Conservation (phyloP, 305 asterid genomes). For the Fraxinus platypoda region DNA sequence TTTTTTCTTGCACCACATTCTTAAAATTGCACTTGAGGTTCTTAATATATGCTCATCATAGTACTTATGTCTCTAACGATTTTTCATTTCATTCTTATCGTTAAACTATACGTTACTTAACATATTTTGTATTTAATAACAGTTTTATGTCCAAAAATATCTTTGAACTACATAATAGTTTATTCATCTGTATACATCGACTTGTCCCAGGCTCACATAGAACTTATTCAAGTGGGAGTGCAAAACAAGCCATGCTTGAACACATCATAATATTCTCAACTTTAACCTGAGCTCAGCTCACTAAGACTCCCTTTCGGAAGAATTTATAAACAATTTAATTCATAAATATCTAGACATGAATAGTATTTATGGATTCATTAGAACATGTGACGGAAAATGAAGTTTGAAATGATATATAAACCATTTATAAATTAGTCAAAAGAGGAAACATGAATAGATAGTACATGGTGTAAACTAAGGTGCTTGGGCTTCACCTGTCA, state of each 20-base stretch:
- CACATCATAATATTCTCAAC: not conserved
- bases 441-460: not conserved
- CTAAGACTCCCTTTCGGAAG: not conserved
- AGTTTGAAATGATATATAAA: not conserved
- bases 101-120: no score
- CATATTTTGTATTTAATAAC: no score
- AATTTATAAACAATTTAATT: not conserved
- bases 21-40: no score
- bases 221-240: not conserved
- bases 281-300: not conserved
- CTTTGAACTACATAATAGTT: not conserved
- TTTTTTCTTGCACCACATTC: no score
- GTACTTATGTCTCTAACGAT: no score
- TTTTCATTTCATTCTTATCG: no score
- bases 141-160: not conserved
- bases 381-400: not conserved
- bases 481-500: not conserved
- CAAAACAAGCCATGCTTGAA: not conserved
- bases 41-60: no score
- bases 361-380: no score
- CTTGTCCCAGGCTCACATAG: not conserved
- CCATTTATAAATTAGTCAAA: not conserved
- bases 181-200: not conserved
- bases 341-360: not conserved
- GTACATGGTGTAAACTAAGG: not conserved